A percentile compares a stretch with the other conserved stretches of the same genome.
These are phyloP conservation scores for Hibiscus mutabilis DNA, from an alignment of 345 rosid species.

Conservation along the genomic window DNA sequence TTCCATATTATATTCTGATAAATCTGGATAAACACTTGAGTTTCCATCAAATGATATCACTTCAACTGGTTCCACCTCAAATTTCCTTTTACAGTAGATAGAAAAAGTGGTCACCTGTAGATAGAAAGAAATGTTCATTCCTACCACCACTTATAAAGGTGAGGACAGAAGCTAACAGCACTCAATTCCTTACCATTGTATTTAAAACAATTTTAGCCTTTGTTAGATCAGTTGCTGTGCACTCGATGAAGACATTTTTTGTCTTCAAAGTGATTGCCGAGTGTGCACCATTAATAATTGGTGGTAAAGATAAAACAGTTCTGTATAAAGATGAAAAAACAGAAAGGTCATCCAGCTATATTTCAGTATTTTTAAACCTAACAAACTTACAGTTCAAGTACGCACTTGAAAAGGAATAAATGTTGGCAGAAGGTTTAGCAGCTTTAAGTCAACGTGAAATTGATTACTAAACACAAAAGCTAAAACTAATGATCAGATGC, in stretches of 20 bases:
- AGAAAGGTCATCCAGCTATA: slow-evolving; percentile 1
- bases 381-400: not conserved
- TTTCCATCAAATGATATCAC: slow-evolving; percentile 57
- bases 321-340: slow-evolving; percentile 34
- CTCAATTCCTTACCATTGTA: slow-evolving; percentile 57
- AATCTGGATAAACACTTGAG: slow-evolving; percentile 65
- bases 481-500: not conserved
- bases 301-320: slow-evolving; percentile 86
- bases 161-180: slow-evolving; percentile 11
- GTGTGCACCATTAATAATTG: slow-evolving; percentile 92
- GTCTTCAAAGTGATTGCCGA: slow-evolving; percentile 90
- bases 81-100: slow-evolving; percentile 59
- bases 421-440: not conserved
- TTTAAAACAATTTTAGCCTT: slow-evolving; percentile 90
- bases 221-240: slow-evolving; percentile 90
- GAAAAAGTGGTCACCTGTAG: slow-evolving; percentile 73
- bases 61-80: slow-evolving; percentile 91
- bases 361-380: not conserved
- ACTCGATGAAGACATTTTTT: slow-evolving; percentile 87
- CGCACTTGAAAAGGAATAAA: not conserved
- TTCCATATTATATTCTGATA: slow-evolving; percentile 64
- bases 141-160: slow-evolving; percentile 7
- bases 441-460: not conserved
- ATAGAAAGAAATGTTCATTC: slow-evolving; percentile 15
- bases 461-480: not conserved